Percentiles rank a stretch among this genome's conserved stretches.
These are phyloP conservation scores for Rhizopogon rudus DNA, from an alignment of 768 basidiomycete species.

Conservation along the genomic window DNA sequence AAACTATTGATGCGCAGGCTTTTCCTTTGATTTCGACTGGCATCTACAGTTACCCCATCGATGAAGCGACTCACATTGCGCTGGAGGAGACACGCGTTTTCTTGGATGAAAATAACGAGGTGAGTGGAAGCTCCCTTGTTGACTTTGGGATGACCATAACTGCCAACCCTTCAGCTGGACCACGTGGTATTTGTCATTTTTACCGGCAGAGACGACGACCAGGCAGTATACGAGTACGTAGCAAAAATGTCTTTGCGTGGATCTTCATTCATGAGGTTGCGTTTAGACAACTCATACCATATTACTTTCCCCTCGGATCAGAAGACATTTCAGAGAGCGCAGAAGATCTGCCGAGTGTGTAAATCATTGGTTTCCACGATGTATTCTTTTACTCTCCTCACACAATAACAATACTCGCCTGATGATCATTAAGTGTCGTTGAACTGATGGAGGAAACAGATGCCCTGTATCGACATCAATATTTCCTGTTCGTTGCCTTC, in stretches of 20 bases:
- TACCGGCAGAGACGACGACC: slow-evolving; percentile 48
- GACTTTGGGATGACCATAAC: not conserved
- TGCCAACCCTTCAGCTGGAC: slow-evolving; percentile 42
- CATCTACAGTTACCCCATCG: slow-evolving; percentile 73
- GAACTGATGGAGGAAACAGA: no score
- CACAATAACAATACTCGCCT: no score
- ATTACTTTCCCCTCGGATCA: slow-evolving; percentile 49
- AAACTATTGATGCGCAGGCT: slow-evolving; percentile 40
- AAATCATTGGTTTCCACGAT: not conserved
- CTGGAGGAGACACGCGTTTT: slow-evolving; percentile 52
- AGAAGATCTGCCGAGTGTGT: not conserved
- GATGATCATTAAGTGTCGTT: no score
- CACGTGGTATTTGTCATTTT: slow-evolving; percentile 75
- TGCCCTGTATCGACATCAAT: no score
- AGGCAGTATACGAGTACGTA: slow-evolving; percentile 59
- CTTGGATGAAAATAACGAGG: slow-evolving; percentile 48
- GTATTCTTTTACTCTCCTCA: not conserved
- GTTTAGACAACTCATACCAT: slow-evolving; percentile 46
- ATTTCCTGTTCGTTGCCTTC: no score
- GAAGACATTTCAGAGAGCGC: not conserved
- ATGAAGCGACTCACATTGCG: slow-evolving; percentile 68
- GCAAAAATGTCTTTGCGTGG: not conserved
- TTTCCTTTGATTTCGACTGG: slow-evolving; percentile 81
- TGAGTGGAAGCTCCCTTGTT: slow-evolving; percentile 11
- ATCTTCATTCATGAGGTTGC: not conserved